These are phyloP conservation scores for Rhizophora apiculata DNA, from an alignment of 345 rosid genomes.

Conservation along the genomic window DNA sequence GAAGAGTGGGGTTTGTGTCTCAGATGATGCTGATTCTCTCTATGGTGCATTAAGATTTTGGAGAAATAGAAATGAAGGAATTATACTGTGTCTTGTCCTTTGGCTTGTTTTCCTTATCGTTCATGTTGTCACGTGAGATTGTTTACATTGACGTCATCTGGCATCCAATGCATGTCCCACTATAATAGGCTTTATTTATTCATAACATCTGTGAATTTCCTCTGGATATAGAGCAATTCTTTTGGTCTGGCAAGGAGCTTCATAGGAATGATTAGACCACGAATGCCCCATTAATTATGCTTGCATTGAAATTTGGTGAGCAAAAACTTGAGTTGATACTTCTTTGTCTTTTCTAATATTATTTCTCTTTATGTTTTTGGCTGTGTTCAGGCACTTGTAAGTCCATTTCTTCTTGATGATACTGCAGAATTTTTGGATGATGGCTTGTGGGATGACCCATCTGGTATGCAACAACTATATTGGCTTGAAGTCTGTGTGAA, in stretches of 20 bases:
- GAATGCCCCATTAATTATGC: not conserved
- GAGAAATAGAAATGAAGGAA: no score
- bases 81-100: no score
- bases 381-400: slow-evolving; percentile 65
- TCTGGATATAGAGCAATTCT: not conserved
- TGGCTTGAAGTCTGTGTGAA: slow-evolving; percentile 11
- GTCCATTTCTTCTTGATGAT: slow-evolving; percentile 79
- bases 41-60: no score
- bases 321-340: no score
- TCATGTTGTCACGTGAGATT: no score
- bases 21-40: no score
- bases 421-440: slow-evolving; percentile 39
- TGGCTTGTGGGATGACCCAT: slow-evolving; percentile 20
- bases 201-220: no score
- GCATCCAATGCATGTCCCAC: no score
- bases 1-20: no score
- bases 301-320: not conserved
- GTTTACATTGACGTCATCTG: no score
- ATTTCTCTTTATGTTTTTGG: slow-evolving; percentile 4
- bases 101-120: no score
- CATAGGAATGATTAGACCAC: not conserved
- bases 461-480: slow-evolving; percentile 39
- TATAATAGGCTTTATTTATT: no score
- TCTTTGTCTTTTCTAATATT: not conserved
- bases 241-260: not conserved